Base-by-base conservation (phyloP, 78 protist genomes). In the Emiliania huxleyi region DNA sequence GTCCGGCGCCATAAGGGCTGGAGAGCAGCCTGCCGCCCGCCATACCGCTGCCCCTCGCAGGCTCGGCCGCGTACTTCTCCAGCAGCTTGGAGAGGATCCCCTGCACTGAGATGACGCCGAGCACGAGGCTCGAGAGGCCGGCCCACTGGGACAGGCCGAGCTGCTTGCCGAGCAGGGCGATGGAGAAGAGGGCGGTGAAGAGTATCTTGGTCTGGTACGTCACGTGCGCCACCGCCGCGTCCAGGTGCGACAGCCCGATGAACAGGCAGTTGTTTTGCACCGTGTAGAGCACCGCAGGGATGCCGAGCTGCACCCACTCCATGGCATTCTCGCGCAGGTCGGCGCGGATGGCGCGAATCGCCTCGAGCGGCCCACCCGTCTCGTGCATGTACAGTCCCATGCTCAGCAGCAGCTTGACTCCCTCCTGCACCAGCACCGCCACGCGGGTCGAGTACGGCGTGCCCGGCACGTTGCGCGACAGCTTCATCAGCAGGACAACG, bases 261-360 rank as follows among this genome's bases (percentile, higher is more conserved):
- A 69, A 96, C 48, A 87, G 96, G 18, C 93, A 69, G 85, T 94
- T 96, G 91, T 95, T 95, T 75, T 96, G 98, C 15, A 96, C 11
- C 35, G 95, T 93, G 90, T 95, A 96, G 40, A 96, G 85, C 1
- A 29, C 26, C 1, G 96, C 95, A 0, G 97, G 97, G 33, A 96
- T 89, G 43, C 42, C 42, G 8, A 95, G 23, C 73, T 92, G 94
- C 37, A 79, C 0, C 37, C 94, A 87, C 45, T 91, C 95, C 29
- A 40, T 11, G 0, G 93, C 93, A 38, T 77, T 45, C 44, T 29
- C 42, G 33, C 33, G 15, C 43, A 35, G 33, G 83, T 73, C 83
- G 18, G 1, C 18, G 44, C 42, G 42, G 22, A 73, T 2, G 43
- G 44, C 8, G 43, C 83, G 37, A 18, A 35, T 8, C 23, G 3